Conservation (phyloP, 257 asterid species). For the Ajuga chamaepitys region DNA sequence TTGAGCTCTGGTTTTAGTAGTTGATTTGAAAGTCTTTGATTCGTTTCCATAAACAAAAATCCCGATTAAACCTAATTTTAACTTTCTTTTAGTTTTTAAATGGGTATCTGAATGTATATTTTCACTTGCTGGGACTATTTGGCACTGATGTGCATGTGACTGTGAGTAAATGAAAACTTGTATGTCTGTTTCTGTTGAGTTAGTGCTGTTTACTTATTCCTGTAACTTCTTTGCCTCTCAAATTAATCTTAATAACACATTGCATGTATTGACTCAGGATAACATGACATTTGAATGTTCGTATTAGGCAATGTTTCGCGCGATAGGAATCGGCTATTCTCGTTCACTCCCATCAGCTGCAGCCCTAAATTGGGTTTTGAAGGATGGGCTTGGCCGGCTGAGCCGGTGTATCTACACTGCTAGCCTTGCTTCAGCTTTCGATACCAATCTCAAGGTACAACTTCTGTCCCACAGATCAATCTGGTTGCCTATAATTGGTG, state of each 20-base stretch:
- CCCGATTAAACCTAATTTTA: background rate
- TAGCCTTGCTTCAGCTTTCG: slow-evolving; percentile 85
- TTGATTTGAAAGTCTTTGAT: background rate
- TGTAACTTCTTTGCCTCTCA: background rate
- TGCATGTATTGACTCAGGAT: slow-evolving; percentile 4
- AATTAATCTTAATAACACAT: background rate
- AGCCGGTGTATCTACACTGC: slow-evolving; percentile 96
- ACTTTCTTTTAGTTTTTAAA: background rate
- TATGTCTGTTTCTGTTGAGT: background rate
- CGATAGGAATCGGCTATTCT: slow-evolving; percentile 88
- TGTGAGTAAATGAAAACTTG: background rate
- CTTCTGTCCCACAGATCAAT: background rate
- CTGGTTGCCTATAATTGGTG: background rate
- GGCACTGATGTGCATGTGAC: background rate
- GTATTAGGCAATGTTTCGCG: slow-evolving; percentile 91
- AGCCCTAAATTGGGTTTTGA: slow-evolving; percentile 93
- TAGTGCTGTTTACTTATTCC: background rate
- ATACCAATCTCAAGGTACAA: slow-evolving; percentile 85
- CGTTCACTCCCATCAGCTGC: slow-evolving; percentile 95
- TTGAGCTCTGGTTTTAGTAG: background rate
- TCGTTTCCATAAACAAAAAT: background rate
- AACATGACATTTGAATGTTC: slow-evolving; percentile 17
- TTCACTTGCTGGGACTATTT: slow-evolving; percentile 4
- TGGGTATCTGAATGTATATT: background rate
- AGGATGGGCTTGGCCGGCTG: slow-evolving; percentile 92